These are phyloP conservation scores for Tulasnella sp. DNA, from an alignment of 768 basidiomycete genomes.

Conservation along the genomic window DNA sequence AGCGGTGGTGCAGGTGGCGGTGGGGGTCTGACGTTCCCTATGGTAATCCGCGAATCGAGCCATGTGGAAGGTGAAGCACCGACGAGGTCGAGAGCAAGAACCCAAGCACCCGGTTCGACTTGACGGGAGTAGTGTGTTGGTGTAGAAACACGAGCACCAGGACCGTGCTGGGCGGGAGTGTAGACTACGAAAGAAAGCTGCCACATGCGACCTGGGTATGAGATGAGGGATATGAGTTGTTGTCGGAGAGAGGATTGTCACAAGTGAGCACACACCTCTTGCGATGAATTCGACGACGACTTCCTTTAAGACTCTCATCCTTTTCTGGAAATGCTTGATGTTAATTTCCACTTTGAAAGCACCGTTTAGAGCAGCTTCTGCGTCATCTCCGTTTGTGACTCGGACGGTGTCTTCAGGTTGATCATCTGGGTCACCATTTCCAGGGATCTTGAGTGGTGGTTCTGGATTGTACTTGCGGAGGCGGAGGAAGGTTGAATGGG, in stretches of 20 bases:
- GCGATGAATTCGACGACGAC: conserved; percentile 66
- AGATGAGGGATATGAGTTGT: conserved; percentile 1
- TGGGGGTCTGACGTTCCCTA: background rate
- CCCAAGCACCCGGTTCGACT: conserved; percentile 18
- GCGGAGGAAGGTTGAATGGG: conserved; percentile 59
- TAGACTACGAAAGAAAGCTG: conserved; percentile 44
- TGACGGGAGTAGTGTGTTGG: background rate
- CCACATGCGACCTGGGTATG: conserved; percentile 54
- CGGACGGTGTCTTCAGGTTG: conserved; percentile 53
- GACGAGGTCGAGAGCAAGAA: conserved; percentile 23
- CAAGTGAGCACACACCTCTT: conserved; percentile 39
- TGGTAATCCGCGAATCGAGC: conserved; percentile 21
- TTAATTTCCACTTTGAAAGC: conserved; percentile 50
- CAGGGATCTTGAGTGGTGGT: background rate
- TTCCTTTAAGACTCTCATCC: conserved; percentile 60
- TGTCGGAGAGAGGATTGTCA: background rate
- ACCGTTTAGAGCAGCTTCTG: conserved; percentile 43
- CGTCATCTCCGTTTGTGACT: conserved; percentile 27
- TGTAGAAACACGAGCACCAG: background rate
- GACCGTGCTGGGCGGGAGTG: background rate
- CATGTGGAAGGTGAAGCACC: conserved; percentile 22
- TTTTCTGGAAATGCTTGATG: conserved; percentile 51
- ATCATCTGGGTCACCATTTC: conserved; percentile 43
- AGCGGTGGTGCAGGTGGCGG: background rate
- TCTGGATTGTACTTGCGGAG: conserved; percentile 43